A percentile compares a stretch with the other conserved stretches of the same genome.
Conservation (phyloP, 1,139 yeast genomes). For the Debaryomyces sp. region DNA sequence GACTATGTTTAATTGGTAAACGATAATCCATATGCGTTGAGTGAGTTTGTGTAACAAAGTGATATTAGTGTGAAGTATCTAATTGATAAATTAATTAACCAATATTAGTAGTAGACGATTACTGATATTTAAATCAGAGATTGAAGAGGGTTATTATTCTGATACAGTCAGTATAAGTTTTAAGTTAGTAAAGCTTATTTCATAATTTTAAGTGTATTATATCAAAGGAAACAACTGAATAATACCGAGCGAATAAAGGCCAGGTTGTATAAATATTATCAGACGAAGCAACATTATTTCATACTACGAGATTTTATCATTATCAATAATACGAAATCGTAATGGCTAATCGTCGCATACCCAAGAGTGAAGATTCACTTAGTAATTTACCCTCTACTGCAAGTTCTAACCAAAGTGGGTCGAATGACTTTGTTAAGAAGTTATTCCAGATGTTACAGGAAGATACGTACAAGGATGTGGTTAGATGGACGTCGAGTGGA, state of each 20-base stretch:
- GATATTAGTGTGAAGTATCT: conserved; percentile 1
- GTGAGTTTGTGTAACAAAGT: conserved; percentile 1
- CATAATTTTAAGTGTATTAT: neutral
- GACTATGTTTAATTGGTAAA: neutral
- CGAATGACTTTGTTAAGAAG: conserved; percentile 77
- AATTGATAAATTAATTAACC: neutral
- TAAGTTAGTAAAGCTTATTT: neutral
- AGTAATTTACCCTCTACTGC: conserved; percentile 20
- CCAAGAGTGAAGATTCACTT: conserved; percentile 11
- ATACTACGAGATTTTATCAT: neutral
- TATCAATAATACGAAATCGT: neutral
- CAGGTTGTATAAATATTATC: neutral
- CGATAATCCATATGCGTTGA: neutral
- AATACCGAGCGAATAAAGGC: neutral
- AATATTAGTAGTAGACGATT: neutral
- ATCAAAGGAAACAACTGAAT: neutral
- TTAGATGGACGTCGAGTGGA: conserved; percentile 82
- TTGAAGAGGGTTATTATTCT: neutral
- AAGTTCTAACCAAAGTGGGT: conserved; percentile 45
- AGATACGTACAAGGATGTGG: conserved; percentile 69
- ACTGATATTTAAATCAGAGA: neutral
- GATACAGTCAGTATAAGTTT: neutral
- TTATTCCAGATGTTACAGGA: conserved; percentile 84
- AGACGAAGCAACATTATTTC: neutral
- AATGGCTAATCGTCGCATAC: conserved; percentile 8